Conservation (phyloP, 2,329 filamentous ascomycete species). For the Phialocephala sp. region DNA sequence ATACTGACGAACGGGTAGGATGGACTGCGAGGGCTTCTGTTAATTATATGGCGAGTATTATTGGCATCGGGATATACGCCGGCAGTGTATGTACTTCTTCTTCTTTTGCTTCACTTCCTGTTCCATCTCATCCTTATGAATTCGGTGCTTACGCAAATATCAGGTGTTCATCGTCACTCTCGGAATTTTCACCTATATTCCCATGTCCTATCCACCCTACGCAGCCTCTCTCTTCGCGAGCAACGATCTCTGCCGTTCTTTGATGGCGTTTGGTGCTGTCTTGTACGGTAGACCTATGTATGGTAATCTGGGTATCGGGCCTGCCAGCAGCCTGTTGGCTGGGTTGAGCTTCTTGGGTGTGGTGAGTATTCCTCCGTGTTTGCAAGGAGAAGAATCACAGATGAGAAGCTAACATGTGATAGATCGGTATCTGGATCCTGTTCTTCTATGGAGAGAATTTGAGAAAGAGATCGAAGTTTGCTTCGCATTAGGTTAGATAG, state of each 20-base stretch:
- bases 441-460: constrained; percentile 4
- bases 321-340: background rate
- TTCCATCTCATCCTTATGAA: too few species aligned
- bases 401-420: background rate
- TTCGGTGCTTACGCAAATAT: background rate
- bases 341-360: constrained; percentile 9
- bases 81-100: background rate
- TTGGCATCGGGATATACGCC: background rate
- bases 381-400: background rate
- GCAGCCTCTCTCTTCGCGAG: background rate
- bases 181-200: constrained; percentile 6
- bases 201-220: constrained; percentile 5
- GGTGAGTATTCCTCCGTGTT: background rate
- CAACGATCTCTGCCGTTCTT: constrained; percentile 1
- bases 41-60: background rate
- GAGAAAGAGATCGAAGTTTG: constrained; percentile 7
- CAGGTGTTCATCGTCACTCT: constrained; percentile 8
- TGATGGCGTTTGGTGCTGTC: background rate
- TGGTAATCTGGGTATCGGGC: background rate
- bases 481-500: background rate
- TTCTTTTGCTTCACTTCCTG: too few species aligned
- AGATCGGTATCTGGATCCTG: background rate
- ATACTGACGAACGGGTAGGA: background rate
- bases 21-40: background rate
- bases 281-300: constrained; percentile 3